Base-by-base conservation (phyloP, 352 stramenopile species). In the Globisporangium uncinulatum region DNA sequence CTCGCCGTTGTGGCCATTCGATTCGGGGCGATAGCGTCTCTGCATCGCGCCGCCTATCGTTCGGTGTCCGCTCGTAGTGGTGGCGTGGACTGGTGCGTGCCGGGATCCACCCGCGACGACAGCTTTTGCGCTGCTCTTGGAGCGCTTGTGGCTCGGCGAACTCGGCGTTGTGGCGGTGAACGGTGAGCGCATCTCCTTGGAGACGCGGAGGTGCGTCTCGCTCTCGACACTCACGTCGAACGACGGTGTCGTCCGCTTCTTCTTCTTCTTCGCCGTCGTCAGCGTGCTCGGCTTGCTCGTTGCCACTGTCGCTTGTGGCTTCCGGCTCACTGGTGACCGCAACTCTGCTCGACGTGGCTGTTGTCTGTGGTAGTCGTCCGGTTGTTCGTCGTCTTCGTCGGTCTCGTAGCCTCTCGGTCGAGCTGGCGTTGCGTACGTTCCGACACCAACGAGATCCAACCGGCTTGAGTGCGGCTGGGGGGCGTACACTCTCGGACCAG, bases 211-310 rank as follows among this genome's bases (percentile, higher is more conserved):
- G 43, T 80, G 71, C 29, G 63, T 74, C 2, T 75, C 67, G 9
- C 62, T 77, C 45, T 81, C 71, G 43, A 83, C 49, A 49, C 57
- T 67, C 24, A 83, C 63, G 17, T 81, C 70, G 24, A 83, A 76
- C 5, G 59, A 34, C 3, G 56, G 51, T 4, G 63, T 39, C 3
- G 39, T 49, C 1, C 42, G 63, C 46, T 69, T 76, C 56, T 70
- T 80, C 59, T 77, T 66, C 54, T 69, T 82, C 6, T 56, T 61
- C 60, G 42, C 37, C 14, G 36, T 21, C 7, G 34, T 39, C 34
- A 13, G 10, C 34, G 7, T 39, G 34, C 34, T 39, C 34, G 24
- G 24, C 24, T 29, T 29, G 24, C 24, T 29, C 24, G 24, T 29
- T 29, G 34, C 34, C 34, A 13, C 34, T 39, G 34, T 39, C 34